Conservation (phyloP, 768 basidiomycete genomes). For the Lactarius quietus region DNA sequence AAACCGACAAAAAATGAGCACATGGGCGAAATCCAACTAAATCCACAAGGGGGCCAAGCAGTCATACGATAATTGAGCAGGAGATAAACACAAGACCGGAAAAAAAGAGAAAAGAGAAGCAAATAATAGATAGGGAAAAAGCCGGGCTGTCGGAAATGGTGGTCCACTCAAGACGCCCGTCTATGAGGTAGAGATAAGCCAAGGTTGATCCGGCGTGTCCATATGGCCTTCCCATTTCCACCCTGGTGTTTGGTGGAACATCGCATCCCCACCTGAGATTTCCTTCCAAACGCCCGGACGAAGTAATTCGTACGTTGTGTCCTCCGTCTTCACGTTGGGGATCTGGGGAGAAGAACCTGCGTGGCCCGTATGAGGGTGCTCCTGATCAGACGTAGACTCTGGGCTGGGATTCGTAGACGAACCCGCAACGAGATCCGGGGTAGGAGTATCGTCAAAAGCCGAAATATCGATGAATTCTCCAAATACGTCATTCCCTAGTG, state of each 20-base stretch:
- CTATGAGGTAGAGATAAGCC: slow-evolving; percentile 63
- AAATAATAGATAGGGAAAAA: slow-evolving; percentile 24
- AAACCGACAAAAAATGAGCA: slow-evolving; percentile 21
- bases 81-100: slow-evolving; percentile 23
- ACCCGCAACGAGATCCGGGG: slow-evolving; percentile 66
- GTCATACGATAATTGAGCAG: slow-evolving; percentile 22
- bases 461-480: slow-evolving; percentile 70
- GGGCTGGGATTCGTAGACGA: slow-evolving; percentile 77
- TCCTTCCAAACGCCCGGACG: slow-evolving; percentile 62
- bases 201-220: slow-evolving; percentile 61
- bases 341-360: slow-evolving; percentile 40
- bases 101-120: slow-evolving; percentile 10
- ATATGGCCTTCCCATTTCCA: too few relatives aligned
- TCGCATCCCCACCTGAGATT: slow-evolving; percentile 71
- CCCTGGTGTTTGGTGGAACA: slow-evolving; percentile 53
- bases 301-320: slow-evolving; percentile 44
- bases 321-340: slow-evolving; percentile 46
- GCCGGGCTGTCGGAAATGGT: slow-evolving; percentile 28
- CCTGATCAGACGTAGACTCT: slow-evolving; percentile 64
- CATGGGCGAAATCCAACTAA: slow-evolving; percentile 25
- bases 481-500: slow-evolving; percentile 44
- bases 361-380: slow-evolving; percentile 38
- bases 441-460: slow-evolving; percentile 52
- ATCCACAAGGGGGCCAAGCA: slow-evolving; percentile 16
- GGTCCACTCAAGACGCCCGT: slow-evolving; percentile 19